Evolutionary conservation across 2,329 filamentous ascomycete genomes (phyloP), one percentile per base, ranked within the genome.

Genomic region (Cercospora sesami): DNA sequence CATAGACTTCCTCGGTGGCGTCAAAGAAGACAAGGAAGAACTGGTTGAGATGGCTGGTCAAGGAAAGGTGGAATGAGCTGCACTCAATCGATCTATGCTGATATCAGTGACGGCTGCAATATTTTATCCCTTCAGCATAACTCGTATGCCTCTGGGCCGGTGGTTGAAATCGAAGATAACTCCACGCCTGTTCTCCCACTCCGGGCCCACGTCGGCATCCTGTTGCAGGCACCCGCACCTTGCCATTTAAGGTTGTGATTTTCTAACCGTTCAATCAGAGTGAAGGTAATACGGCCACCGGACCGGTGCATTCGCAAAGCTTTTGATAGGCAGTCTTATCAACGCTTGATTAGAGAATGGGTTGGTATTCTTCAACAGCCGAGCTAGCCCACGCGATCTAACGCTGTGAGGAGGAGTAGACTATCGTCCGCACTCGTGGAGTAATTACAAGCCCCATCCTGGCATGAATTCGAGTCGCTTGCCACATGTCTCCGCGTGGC

Each of bases 1-100:
- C 48, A 70, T 72, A 10, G 73, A 72, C 14, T 77, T 77, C 53
- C 74, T 73, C 65, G 77, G 75, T 28, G 77, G 76, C 7, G 61
- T 73, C n/a, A 74, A 71, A 65, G 68, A 73, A 31, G 71, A 75
- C 39, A 69, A 73, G 12, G 70, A 71, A 14, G 68, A 69, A 9
- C 63, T 67, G 3, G 64, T 68, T 31, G 68, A 72, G n/a, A 71
- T 76, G 73, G 70, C 71, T n/a, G 68, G 61, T 8, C 66, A 68
- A 39, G 74, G 73, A 3, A 73, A 69, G 62, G 69, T 72, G 18
- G 72, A 73, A 63, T 62, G 16, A 31, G 42, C 42, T 23, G 55
- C n/a, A 2, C 0, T 31, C 16, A 0, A 31, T 59, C 30, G 21
- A 59, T 31, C 55, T 59, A 31, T 59, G 55, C 18, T 59, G 30